A percentile compares a stretch with the other conserved stretches of the same genome.
Evolutionary conservation across 768 basidiomycete genomes (phyloP).

Genomic region (Pholiota molesta): DNA sequence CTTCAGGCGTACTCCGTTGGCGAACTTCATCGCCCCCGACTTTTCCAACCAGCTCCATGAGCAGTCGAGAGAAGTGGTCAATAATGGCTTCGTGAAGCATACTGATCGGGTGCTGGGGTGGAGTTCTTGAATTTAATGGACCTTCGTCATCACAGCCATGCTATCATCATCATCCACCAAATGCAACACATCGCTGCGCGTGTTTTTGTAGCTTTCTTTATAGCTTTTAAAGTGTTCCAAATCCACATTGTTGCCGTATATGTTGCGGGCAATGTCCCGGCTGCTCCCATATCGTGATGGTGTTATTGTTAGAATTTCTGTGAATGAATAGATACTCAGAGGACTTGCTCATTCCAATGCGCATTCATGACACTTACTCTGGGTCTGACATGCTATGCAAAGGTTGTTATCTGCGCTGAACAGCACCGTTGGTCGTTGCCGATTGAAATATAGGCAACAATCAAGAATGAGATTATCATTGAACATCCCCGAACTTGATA

Average conservation of each 20-base stretch:
- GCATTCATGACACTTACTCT: conserved; percentile 27
- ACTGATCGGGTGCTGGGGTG: conserved; percentile 57
- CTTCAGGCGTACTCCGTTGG: conserved; percentile 28
- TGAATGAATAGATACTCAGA: neutral
- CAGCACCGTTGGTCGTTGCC: conserved; percentile 54
- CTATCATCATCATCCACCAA: conserved; percentile 39
- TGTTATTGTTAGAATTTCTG: conserved; percentile 41
- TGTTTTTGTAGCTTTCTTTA: conserved; percentile 40
- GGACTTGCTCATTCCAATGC: neutral
- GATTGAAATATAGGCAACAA: conserved; percentile 67
- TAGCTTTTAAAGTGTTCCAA: conserved; percentile 42
- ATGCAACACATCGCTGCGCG: conserved; percentile 14
- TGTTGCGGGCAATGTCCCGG: conserved; percentile 48
- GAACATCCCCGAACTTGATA: conserved; percentile 36
- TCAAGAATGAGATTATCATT: conserved; percentile 80
- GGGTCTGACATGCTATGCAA: conserved; percentile 42
- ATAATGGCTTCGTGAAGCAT: conserved; percentile 69
- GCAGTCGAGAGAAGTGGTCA: conserved; percentile 65
- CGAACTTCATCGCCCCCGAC: conserved; percentile 52
- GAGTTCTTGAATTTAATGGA: conserved; percentile 26
- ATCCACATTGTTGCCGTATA: conserved; percentile 44
- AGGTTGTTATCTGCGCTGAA: conserved; percentile 75
- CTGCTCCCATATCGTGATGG: conserved; percentile 49
- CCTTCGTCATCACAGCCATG: conserved; percentile 70
- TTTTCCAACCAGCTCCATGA: conserved; percentile 58